Evolutionary conservation across 768 basidiomycete species (phyloP), one percentile per base, ranked within the genome.

Genomic region (Wakefieldia striispora): DNA sequence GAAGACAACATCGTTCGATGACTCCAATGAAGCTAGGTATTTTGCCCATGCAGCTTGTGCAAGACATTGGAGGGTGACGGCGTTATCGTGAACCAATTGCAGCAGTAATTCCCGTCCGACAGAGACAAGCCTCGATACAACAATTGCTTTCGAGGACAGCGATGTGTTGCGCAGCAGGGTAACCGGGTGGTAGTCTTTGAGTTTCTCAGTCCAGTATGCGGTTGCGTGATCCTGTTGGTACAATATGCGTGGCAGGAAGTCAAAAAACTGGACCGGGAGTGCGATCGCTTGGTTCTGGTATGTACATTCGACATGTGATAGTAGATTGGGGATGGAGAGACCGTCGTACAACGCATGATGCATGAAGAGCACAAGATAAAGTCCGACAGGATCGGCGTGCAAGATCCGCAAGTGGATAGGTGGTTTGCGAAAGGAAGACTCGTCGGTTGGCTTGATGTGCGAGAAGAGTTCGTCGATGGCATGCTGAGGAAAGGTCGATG

Each of bases 341-440:
- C 77, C 77, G 49, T 78, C 77, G 47, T 78, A 78, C 17, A 78
- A 50, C 3, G 75, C 74, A 54, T 78, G 77, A 54, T 78, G 77
- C 64, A 78, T 68, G 35, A 70, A 66, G 3, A 79, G 51, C 12
- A 75, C 69, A 6, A 79, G 59, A 29, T 46, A 43, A 34, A 46
- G 40, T 31, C 40, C 29, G 11, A 13, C 37, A 14, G 39, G 24
- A 16, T 47, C 40, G 26, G 54, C 44, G 9, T 42, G 49, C 40
- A 61, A 35, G 19, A 60, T 24, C 27, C 60, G 52, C 45, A 59
- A 65, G 67, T 46, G 72, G 13, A 69, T 63, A 46, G 50, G 71
- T 43, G 58, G 74, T 58, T 29, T 68, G 55, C 21, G 23, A 23
- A 58, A 74, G 57, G 53, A 26, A 27, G 36, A 51, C n/a, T 62